Conservation (phyloP, 2,329 filamentous ascomycete genomes). For the Pseudogymnoascus sp. region DNA sequence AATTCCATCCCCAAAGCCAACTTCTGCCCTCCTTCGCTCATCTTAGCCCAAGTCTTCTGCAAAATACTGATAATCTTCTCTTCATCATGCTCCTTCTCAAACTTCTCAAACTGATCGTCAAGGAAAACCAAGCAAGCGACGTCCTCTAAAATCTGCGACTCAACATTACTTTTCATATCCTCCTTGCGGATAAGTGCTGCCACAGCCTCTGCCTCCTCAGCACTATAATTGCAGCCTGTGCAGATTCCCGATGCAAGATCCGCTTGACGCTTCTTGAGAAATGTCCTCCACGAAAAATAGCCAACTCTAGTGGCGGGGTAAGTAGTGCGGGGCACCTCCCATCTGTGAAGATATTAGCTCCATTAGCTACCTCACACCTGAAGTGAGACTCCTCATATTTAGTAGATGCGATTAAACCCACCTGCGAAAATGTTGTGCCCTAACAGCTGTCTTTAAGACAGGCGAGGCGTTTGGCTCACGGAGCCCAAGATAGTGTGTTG, state of each 20-base stretch:
- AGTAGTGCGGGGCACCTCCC: slow-evolving; percentile 67
- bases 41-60: slow-evolving; percentile 68
- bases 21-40: slow-evolving; percentile 53
- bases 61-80: slow-evolving; percentile 66
- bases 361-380: neutral
- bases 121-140: slow-evolving; percentile 81
- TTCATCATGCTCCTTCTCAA: slow-evolving; percentile 64
- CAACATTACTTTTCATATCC: slow-evolving; percentile 52
- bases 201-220: slow-evolving; percentile 50
- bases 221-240: slow-evolving; percentile 28
- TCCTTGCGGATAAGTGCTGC: slow-evolving; percentile 73
- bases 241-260: slow-evolving; percentile 49
- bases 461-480: slow-evolving; percentile 55
- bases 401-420: slow-evolving; percentile 19
- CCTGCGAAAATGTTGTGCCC: slow-evolving; percentile 76
- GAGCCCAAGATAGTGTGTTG: slow-evolving; percentile 62
- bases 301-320: slow-evolving; percentile 69
- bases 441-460: slow-evolving; percentile 63
- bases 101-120: slow-evolving; percentile 77
- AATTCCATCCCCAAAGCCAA: slow-evolving; percentile 59
- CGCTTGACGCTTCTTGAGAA: slow-evolving; percentile 63
- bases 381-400: neutral
- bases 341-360: slow-evolving; percentile 34
- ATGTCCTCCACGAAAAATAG: slow-evolving; percentile 72
- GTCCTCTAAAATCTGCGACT: slow-evolving; percentile 73